Percentiles rank a stretch among this genome's conserved stretches.
phyloP scores from a whole-genome alignment of 352 stramenopile genomes.

The Phytophthora rubi region DNA sequence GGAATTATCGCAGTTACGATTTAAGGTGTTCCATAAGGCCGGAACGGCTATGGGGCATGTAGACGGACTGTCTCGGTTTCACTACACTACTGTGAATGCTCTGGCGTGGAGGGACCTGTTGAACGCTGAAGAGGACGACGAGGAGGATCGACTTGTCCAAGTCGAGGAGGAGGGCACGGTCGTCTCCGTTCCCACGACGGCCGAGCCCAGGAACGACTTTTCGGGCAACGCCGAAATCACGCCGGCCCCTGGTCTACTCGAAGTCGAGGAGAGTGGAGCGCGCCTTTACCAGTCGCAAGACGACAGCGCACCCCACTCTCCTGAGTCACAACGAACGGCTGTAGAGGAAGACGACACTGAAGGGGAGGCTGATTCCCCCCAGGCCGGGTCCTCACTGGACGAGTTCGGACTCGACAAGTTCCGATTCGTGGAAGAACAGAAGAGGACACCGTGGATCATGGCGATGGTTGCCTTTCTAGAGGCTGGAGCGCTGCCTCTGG shows the following conservation, averaged over 20 bases:
- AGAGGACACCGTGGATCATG: conserved; percentile 7
- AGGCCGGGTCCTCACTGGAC: neutral
- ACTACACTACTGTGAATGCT: neutral
- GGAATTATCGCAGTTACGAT: conserved; percentile 10
- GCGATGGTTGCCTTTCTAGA: conserved; percentile 5
- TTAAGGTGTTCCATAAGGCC: conserved; percentile 7
- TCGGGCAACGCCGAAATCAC: too few species aligned
- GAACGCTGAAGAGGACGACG: neutral
- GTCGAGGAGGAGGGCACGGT: too few species aligned
- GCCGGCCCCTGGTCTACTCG: too few species aligned
- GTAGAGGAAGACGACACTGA: too few species aligned
- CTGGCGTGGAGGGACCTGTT: neutral
- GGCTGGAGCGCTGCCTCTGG: neutral
- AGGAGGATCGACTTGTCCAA: too few species aligned
- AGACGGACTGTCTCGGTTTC: conserved; percentile 10
- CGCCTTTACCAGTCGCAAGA: too few species aligned
- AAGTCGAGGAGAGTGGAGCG: too few species aligned
- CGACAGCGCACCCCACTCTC: too few species aligned
- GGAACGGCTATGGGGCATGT: conserved; percentile 9
- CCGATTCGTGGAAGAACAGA: neutral
- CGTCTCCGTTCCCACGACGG: too few species aligned
- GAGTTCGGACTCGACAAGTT: neutral
- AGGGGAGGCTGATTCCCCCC: neutral
- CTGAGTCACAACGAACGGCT: too few species aligned
- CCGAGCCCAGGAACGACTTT: too few species aligned